phyloP scores from a whole-genome alignment of 2,329 filamentous ascomycete genomes.

The Fusarium mexicanum region DNA sequence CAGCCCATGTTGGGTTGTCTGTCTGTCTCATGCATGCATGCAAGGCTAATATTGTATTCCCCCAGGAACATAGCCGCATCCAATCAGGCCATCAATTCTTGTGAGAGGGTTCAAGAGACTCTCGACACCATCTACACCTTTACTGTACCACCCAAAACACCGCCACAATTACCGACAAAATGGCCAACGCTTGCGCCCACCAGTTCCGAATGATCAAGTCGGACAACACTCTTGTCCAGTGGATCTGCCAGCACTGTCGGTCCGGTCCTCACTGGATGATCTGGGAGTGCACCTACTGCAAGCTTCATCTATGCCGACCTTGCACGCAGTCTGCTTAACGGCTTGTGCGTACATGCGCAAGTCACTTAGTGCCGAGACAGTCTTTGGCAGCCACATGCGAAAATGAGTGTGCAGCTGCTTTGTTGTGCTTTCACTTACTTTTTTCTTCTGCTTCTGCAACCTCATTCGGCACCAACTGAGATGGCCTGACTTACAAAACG shows the following conservation, averaged over 20 bases:
- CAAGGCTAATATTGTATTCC: conserved; percentile 39
- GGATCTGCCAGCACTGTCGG: conserved; percentile 72
- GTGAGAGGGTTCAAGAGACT: conserved; percentile 31
- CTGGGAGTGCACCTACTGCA: conserved; percentile 75
- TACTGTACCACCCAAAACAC: conserved; percentile 23
- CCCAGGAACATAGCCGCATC: conserved; percentile 25
- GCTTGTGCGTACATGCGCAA: conserved; percentile 2
- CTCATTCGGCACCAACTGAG: conserved; percentile 1
- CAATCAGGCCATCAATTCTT: conserved; percentile 38
- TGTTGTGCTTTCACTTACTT: background rate
- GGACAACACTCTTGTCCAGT: conserved; percentile 71
- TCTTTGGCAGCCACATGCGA: conserved; percentile 25
- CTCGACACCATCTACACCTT: conserved; percentile 31
- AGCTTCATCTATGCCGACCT: conserved; percentile 69
- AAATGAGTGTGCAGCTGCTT: conserved; percentile 26
- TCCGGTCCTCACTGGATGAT: conserved; percentile 74
- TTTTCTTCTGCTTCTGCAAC: conserved; percentile 1
- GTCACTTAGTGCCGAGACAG: conserved; percentile 21
- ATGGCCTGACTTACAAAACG: conserved; percentile 38
- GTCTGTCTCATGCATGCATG: conserved; percentile 23
- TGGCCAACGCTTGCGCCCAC: conserved; percentile 68
- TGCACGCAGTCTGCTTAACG: conserved; percentile 58
- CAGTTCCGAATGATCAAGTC: conserved; percentile 74
- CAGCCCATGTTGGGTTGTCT: conserved; percentile 16
- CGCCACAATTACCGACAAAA: conserved; percentile 44